Evolutionary conservation across 192 early-diverging fungal genomes (phyloP).

Genomic region (Backusella morwellensis): DNA sequence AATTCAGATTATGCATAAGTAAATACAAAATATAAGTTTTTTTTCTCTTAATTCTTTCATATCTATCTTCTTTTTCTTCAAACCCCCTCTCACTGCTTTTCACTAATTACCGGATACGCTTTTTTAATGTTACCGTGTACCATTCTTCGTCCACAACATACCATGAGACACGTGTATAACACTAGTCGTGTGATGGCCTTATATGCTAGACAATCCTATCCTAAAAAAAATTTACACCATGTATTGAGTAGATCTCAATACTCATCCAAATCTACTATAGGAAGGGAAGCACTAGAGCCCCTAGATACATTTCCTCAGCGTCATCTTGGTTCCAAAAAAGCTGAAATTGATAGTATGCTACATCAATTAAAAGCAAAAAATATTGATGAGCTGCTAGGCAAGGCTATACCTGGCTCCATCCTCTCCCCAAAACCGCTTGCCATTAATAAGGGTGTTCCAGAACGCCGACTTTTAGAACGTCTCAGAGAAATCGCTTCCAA

Average conservation of each 20-base stretch:
- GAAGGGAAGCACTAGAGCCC: conserved; percentile 38
- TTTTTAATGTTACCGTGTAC: not conserved
- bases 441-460: conserved; percentile 76
- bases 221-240: not conserved
- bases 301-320: conserved; percentile 77
- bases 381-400: conserved; percentile 79
- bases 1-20: not conserved
- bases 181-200: not conserved
- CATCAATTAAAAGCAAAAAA: conserved; percentile 69
- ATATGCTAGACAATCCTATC: not conserved
- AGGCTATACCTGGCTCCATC: conserved; percentile 82
- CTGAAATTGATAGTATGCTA: conserved; percentile 82
- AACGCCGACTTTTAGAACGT: conserved; percentile 79
- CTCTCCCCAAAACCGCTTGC: conserved; percentile 64
- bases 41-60: not conserved
- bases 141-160: not conserved
- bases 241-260: not conserved
- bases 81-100: not conserved
- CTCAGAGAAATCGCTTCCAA: conserved; percentile 81
- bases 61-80: not conserved
- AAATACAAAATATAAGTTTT: not conserved
- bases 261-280: not conserved
- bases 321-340: conserved; percentile 81
- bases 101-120: not conserved
- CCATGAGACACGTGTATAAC: not conserved